Base-by-base conservation (phyloP, 2,329 filamentous ascomycete genomes). In the Aspergillus candidus region DNA sequence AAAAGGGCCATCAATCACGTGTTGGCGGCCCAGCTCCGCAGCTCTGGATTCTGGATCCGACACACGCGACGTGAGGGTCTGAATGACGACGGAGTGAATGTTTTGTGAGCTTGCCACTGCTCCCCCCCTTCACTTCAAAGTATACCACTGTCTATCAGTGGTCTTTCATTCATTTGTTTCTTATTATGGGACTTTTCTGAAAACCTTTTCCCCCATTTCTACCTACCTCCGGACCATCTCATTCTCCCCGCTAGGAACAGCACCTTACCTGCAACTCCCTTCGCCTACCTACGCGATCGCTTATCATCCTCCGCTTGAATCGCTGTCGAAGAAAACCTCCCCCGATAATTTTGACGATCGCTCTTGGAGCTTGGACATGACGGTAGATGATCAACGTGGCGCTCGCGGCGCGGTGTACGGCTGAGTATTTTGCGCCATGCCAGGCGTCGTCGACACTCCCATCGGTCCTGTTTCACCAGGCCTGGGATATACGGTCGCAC, bases 401-500 rank as follows among this genome's bases (percentile, higher is more conserved):
- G 65, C 66, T 59, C 53, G 54, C 53, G 54, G 65, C 65, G 65
- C 65, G 60, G 53, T 57, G 51, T 52, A 57, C 54, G 53, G 63
- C 52, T 67, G 56, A 66, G 59, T 52, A 57, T 53, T 43, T 50
- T 53, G 56, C 58, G 59, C 56, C 48, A 69, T 69, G 66, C 66
- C 65, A 46, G 65, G 66, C 52, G 57, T 67, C 49, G 59, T 69
- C 41, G 66, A 69, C 44, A 58, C 57, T 44, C 55, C 57, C 32
- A 50, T 52, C 37, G 57, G 54, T 42, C 55, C 60, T 43, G 48
- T 49, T 45, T 59, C 57, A 55, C 53, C 59, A 40, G 58, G 57
- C 27, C 55, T 63, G 47, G 71, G 71, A 32, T 82, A 76, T 58
- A 72, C 73, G 38, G 72, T 97, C 46, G 76, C 88, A 43, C 84